Percentiles rank a stretch among this genome's conserved stretches.
Evolutionary conservation across 139 green algal genomes (phyloP).

Genomic region (Chlorella sp.): DNA sequence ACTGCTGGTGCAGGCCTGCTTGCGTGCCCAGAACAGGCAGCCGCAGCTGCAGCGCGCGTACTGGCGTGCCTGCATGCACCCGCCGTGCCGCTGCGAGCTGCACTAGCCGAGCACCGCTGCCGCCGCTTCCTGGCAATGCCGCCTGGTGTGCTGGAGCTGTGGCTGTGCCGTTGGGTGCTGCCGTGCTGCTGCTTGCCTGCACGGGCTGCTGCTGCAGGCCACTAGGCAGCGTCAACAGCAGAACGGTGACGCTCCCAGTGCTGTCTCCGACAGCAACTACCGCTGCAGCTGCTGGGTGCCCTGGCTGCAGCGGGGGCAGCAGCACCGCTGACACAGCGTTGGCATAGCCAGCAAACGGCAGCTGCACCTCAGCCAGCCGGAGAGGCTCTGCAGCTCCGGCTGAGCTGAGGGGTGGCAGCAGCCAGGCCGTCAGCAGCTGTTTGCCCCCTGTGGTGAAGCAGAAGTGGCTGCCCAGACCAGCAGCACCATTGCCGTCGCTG

Average conservation of each 20-base stretch:
- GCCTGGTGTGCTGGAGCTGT: neutral
- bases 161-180: neutral
- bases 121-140: neutral
- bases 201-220: neutral
- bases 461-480: neutral
- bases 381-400: neutral
- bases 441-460: slow-evolving; percentile 6
- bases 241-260: neutral
- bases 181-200: neutral
- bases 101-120: neutral
- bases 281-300: neutral
- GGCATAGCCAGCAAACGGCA: neutral
- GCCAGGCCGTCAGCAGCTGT: slow-evolving; percentile 6
- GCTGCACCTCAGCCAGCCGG: neutral
- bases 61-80: slow-evolving; percentile 1
- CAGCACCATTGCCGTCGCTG: neutral
- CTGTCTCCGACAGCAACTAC: slow-evolving; percentile 16
- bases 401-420: neutral
- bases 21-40: neutral
- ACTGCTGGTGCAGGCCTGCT: neutral
- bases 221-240: neutral
- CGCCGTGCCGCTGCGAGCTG: slow-evolving; percentile 19
- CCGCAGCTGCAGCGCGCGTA: neutral
- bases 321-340: neutral
- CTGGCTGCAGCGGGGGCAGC: neutral